phyloP scores from a whole-genome alignment of 306 rosid genomes.

The Acacia confusa region DNA sequence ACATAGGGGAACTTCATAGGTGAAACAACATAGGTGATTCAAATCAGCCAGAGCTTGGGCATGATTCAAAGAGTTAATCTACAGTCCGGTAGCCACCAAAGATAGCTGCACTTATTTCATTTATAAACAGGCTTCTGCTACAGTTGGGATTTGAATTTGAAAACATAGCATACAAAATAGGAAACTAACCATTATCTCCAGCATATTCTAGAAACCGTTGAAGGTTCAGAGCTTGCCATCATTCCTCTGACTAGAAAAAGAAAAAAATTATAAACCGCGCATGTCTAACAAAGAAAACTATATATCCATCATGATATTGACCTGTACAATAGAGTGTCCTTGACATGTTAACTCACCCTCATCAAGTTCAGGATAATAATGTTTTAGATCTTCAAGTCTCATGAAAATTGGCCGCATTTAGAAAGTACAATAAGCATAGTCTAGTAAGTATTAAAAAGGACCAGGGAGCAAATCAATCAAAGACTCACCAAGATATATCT shows the following conservation, averaged over 20 bases:
- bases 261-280: too few relatives aligned
- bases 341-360: constrained; percentile 51
- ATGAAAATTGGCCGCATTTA: constrained; percentile 53
- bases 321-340: too few relatives aligned
- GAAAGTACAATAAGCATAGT: too few relatives aligned
- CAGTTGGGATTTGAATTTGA: constrained; percentile 20
- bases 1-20: constrained; percentile 88
- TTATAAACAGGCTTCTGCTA: too few relatives aligned
- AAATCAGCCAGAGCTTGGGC: constrained; percentile 88
- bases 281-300: constrained; percentile 6
- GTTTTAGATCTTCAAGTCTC: constrained; percentile 45
- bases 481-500: too few relatives aligned
- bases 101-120: constrained; percentile 31
- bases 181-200: too few relatives aligned
- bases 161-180: constrained; percentile 21
- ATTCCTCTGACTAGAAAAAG: constrained; percentile 84
- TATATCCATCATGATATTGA: too few relatives aligned
- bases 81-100: too few relatives aligned
- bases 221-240: constrained; percentile 86
- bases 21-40: too few relatives aligned
- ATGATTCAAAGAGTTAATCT: constrained; percentile 32
- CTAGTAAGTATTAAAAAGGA: constrained; percentile 1
- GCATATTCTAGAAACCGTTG: constrained; percentile 67
- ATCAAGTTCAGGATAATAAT: not conserved
- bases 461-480: too few relatives aligned